Evolutionary conservation across 805 yeast species (phyloP).

Genomic region (Teunomyces panamensis): DNA sequence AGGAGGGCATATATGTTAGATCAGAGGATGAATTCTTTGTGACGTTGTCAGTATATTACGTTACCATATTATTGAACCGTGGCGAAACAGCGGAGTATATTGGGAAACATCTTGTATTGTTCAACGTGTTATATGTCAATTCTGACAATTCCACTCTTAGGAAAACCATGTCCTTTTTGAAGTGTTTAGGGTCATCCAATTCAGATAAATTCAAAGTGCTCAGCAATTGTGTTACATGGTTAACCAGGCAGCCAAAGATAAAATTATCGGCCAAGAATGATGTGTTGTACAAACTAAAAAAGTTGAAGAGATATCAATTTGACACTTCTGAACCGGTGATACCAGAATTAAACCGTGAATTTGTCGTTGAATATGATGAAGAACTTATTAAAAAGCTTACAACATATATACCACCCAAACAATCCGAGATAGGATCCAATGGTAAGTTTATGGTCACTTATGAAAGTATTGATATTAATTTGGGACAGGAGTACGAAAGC

Average conservation of each 20-base stretch:
- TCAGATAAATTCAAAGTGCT: constrained; percentile 14
- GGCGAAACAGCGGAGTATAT: constrained; percentile 30
- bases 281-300: not conserved
- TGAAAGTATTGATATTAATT: not conserved
- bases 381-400: not conserved
- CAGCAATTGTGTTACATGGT: constrained; percentile 22
- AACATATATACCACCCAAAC: not conserved
- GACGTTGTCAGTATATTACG: constrained; percentile 14
- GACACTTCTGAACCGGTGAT: not conserved
- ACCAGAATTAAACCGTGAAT: not conserved
- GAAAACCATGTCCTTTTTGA: constrained; percentile 16
- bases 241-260: constrained; percentile 11
- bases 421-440: not conserved
- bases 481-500: not conserved
- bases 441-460: not conserved
- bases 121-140: constrained; percentile 17
- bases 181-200: constrained; percentile 17
- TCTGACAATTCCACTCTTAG: constrained; percentile 13
- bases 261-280: not conserved
- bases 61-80: constrained; percentile 16
- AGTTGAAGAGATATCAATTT: not conserved
- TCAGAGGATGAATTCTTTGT: constrained; percentile 9
- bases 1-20: not conserved
- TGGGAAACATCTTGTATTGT: constrained; percentile 22
- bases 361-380: not conserved